Evolutionary conservation across 1,284 basidiomycete genomes (phyloP).

Genomic region (Irpex lacteus): DNA sequence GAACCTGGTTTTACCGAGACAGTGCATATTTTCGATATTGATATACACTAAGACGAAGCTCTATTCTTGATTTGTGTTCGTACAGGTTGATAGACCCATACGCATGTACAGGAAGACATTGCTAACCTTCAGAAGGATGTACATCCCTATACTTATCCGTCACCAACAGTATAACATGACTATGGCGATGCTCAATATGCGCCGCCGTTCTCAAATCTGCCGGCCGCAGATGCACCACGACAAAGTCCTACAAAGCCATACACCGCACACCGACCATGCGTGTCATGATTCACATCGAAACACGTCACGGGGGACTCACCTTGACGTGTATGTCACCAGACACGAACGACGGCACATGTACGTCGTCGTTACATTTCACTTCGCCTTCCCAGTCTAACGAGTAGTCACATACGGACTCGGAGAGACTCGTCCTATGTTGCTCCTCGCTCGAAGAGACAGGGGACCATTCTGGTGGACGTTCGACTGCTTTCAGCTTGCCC

Average conservation of each 20-base stretch:
- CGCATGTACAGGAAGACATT: background rate
- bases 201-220: slow-evolving; percentile 23
- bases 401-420: background rate
- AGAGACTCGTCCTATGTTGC: slow-evolving; percentile 1
- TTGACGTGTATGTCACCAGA: slow-evolving; percentile 34
- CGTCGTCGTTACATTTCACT: slow-evolving; percentile 19
- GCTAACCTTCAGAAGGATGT: background rate
- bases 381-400: slow-evolving; percentile 33
- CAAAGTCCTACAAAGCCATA: slow-evolving; percentile 34
- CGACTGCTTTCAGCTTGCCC: slow-evolving; percentile 36
- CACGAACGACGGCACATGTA: slow-evolving; percentile 23
- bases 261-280: background rate
- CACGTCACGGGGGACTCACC: slow-evolving; percentile 26
- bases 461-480: slow-evolving; percentile 25
- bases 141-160: slow-evolving; percentile 35
- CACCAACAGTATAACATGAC: slow-evolving; percentile 42
- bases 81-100: background rate
- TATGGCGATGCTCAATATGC: slow-evolving; percentile 36
- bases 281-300: background rate
- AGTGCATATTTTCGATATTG: background rate
- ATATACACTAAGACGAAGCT: background rate
- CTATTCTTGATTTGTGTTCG: background rate
- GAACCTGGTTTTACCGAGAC: too few species aligned
- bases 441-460: background rate
- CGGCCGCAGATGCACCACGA: slow-evolving; percentile 36